Base-by-base conservation (phyloP, 2,329 filamentous ascomycete species). In the Fusarium subglutinans region DNA sequence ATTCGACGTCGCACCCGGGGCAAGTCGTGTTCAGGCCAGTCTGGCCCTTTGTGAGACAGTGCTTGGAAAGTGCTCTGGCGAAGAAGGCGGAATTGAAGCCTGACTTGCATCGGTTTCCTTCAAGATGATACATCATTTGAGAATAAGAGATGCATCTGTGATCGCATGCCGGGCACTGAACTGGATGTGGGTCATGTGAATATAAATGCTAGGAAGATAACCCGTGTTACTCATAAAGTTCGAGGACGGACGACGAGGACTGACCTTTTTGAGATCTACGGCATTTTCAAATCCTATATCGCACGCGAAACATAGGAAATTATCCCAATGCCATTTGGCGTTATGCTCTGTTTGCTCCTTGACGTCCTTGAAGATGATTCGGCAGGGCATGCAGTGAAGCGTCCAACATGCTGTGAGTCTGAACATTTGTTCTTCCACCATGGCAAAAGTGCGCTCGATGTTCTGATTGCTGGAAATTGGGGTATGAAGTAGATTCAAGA, bases 361-460 rank as follows among this genome's bases (percentile, higher is more conserved):
- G 3, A 17, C 43, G 43, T 12, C 7, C 4, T 20, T 14, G 24
- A 47, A 47, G 24, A 47, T 10, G 44, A 28, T 20, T 47, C 8
- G 18, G 7, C 44, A 47, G 18, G 44, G 24, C 44, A 47, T 47
- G 2, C 18, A 47, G 8, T 47, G 44, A 20, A 47, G 44, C 0
- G 24, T 47, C 24, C 18, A 47, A 5, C 44, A 47, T 5, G 44
- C 24, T 28, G 24, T 47, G 5, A 47, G 44, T 24, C 26, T 28
- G 12, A 28, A 47, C 24, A 47, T 47, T 20, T 47, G 24, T 47
- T 47, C 24, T 10, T 45, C 24, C 24, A 28, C 18, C 24, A 47
- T 47, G 0, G 44, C 44, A 14, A 28, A 28, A 0, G 44, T 47
- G 12, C 24, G 24, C 18, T 14, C 18, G 0, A 47, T 47, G 18